Base-by-base conservation (phyloP, 495 filamentous ascomycete genomes). In the Neurospora terricola region DNA sequence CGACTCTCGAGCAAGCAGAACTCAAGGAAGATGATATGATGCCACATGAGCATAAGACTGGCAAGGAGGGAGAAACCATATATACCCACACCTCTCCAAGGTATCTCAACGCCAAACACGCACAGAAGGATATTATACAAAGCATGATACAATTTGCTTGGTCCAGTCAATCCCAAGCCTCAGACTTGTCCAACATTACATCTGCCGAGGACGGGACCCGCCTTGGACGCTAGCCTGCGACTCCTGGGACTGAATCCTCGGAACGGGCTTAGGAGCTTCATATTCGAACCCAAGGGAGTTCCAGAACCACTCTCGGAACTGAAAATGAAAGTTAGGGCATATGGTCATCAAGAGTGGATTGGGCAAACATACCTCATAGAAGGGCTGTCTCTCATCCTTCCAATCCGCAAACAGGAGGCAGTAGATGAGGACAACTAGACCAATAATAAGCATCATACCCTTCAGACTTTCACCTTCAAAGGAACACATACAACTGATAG, bases 381-480 rank as follows among this genome's bases (percentile, higher is more conserved):
- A 91, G 2, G 90, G 90, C 62, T 87, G 85, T 34, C 85, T 84
- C 71, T 87, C 85, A 18, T 85, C 82, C 73, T 87, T 86, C 90
- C 90, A 94, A 72, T 97, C 90, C 88, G 94, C 88, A 76, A 92
- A 94, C 10, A 97, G 84, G 36, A 94, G 84, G 6, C 88, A 84
- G 78, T 94, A 97, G n/a, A 89, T 79, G 14, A 91, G 37, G 10
- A 95, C 87, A 78, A 86, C 92, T 94, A 70, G 73, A 69, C 39
- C 30, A 71, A 74, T 69, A 75, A 72, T 76, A 18, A 70, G 70
- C 73, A 42, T 16, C 39, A 42, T 16, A 14, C 39, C 74, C 62
- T 70, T 45, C 34, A 70, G 8, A 39, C 30, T 21, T 14, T 42
- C 39, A 42, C 39, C 2, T 14, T 14, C 1, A 7, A 43, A n/a